These are phyloP conservation scores for Alisma plantagoaquatica DNA, from an alignment of 106 monocot species.

Conservation along the genomic window DNA sequence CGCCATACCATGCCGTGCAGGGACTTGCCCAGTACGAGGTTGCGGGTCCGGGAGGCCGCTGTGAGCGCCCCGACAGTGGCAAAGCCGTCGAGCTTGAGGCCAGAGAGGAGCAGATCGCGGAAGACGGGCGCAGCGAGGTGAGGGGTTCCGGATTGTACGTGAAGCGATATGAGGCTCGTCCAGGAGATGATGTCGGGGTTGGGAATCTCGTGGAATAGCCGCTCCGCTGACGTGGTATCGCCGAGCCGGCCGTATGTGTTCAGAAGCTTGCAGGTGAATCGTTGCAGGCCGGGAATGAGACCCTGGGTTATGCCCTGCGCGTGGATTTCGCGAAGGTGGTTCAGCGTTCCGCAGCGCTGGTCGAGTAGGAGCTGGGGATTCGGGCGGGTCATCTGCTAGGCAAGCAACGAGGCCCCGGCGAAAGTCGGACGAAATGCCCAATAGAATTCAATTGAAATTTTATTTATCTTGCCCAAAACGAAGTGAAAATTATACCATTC, in stretches of 20 bases:
- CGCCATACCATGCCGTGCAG: constrained; percentile 39
- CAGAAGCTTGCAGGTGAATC: constrained; percentile 50
- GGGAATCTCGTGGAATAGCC: constrained; percentile 37
- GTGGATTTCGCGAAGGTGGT: constrained; percentile 34
- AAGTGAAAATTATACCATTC: no score
- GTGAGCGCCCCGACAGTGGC: constrained; percentile 39
- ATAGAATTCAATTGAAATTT: no score
- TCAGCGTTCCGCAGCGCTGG: constrained; percentile 12
- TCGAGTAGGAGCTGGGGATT: constrained; percentile 11
- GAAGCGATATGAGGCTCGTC: constrained; percentile 54
- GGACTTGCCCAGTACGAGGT: constrained; percentile 18
- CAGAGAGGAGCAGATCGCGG: constrained; percentile 12
- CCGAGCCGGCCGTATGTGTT: constrained; percentile 30
- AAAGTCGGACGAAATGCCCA: no score
- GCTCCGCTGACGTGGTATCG: constrained; percentile 10
- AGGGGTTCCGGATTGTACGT: constrained; percentile 21
- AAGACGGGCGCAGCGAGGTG: constrained; percentile 28
- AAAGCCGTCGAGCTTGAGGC: constrained; percentile 35
- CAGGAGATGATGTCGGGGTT: constrained; percentile 46
- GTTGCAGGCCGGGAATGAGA: constrained; percentile 28
- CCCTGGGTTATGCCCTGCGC: constrained; percentile 32
- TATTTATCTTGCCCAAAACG: no score
- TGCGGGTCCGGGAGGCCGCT: constrained; percentile 18
- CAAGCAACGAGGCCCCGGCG: no score
- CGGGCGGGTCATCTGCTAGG: constrained; percentile 29